These are phyloP conservation scores for Sclerotinia borealis DNA, from an alignment of 2,329 filamentous ascomycete genomes.

Conservation along the genomic window DNA sequence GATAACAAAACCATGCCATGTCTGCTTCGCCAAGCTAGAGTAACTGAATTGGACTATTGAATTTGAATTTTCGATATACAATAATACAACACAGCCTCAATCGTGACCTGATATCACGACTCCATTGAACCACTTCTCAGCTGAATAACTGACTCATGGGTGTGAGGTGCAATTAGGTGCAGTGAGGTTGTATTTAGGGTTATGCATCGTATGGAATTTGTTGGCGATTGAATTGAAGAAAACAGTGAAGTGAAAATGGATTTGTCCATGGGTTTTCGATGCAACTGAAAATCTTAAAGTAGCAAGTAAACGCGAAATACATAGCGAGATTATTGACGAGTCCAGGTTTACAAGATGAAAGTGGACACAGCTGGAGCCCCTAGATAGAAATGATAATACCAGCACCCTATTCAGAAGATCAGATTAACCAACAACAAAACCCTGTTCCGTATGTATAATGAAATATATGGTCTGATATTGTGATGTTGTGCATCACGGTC, in stretches of 20 bases:
- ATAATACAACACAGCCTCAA: conserved; percentile 11
- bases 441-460: background rate
- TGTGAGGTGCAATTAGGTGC: background rate
- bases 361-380: background rate
- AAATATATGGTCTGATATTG: background rate
- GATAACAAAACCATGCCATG: background rate
- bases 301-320: background rate
- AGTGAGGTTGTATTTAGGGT: background rate
- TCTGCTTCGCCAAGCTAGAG: background rate
- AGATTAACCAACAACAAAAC: background rate
- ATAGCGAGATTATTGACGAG: background rate
- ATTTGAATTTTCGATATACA: background rate
- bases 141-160: background rate
- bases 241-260: background rate
- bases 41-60: conserved; percentile 1
- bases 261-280: background rate
- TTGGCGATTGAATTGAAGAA: background rate
- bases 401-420: background rate
- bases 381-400: background rate
- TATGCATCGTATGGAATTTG: background rate
- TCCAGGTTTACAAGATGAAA: background rate
- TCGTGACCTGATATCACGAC: background rate
- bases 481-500: background rate
- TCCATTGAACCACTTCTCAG: background rate
- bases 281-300: background rate